Base-by-base conservation (phyloP, 352 stramenopile genomes). In the Pelagophyceae sp. region DNA sequence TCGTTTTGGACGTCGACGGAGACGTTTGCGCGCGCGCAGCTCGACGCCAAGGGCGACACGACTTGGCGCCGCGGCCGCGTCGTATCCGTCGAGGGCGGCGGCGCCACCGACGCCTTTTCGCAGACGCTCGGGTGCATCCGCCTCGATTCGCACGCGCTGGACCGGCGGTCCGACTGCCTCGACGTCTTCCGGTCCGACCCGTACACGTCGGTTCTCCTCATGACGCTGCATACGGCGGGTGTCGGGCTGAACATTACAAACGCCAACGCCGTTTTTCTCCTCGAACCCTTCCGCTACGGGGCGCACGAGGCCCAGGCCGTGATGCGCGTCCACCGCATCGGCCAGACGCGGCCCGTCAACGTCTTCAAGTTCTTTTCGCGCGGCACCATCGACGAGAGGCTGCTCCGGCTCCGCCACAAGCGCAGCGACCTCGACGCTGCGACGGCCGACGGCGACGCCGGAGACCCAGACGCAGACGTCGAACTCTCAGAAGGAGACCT, bases 221-320 rank as follows among this genome's bases (percentile, higher is more conserved):
- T 65, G 5, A 65, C 58, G 58, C 58, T 65, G 17, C 5, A 5
- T 17, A 65, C 58, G 23, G 58, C 58, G 5, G 58, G 58, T n/a
- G 58, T 65, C 58, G 58, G 58, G 17, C 58, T 65, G 17, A 65
- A 65, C 29, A 65, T 65, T n/a, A 65, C 58, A n/a, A 65, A 65
- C 58, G 58, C 58, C 17, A 65, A 65, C 58, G 32, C 20, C 17
- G 58, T 65, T 6, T 6, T 65, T 11, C 20, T 65, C 58, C 58
- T 65, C 23, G 58, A 65, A 25, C 58, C 58, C 23, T 65, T 65
- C 58, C 58, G 58, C 58, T 65, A 33, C 58, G 58, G 58, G 17
- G 94, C 90, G 29, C 82, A 96, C n/a, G 92, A 97, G 81, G 87
- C 79, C 33, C 91, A 97, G 72, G 91, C 91, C 0, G 87, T 96